phyloP scores from a whole-genome alignment of 148 eudicot genomes.

The Mesembryanthemum crystallinum region DNA sequence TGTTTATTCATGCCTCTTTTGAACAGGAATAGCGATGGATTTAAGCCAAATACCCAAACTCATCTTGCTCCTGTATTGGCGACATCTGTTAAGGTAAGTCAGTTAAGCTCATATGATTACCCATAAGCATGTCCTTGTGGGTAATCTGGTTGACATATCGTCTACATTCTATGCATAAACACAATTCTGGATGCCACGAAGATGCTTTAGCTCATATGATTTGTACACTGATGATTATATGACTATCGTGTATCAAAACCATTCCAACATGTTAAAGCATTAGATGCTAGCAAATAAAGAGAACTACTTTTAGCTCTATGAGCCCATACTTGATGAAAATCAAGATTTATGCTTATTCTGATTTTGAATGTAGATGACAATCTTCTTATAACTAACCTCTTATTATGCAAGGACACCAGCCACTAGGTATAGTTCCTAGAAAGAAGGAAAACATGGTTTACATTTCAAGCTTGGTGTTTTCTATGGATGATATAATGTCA shows the following conservation, averaged over 20 bases:
- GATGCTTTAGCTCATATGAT: neutral
- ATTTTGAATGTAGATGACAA: neutral
- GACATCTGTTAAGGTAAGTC: constrained; percentile 87
- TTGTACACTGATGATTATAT: neutral
- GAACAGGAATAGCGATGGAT: constrained; percentile 75
- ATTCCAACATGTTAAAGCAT: neutral
- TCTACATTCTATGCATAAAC: neutral
- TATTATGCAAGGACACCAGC: neutral
- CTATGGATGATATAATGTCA: neutral
- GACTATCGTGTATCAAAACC: no score
- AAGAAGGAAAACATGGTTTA: neutral
- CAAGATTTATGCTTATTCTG: neutral
- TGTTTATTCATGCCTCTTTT: constrained; percentile 15
- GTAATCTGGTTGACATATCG: constrained; percentile 2
- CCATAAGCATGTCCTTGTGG: neutral
- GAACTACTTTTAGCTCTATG: neutral
- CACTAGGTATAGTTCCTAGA: neutral
- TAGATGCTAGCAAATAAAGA: neutral
- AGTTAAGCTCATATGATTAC: no score
- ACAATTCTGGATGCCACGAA: neutral
- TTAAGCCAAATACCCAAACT: constrained; percentile 81
- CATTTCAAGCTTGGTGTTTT: neutral
- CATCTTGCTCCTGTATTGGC: constrained; percentile 94
- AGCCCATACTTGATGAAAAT: neutral
- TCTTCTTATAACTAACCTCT: neutral